Conservation (phyloP, 371 early-diverging fungal genomes). For the Rhizopus sp. region DNA sequence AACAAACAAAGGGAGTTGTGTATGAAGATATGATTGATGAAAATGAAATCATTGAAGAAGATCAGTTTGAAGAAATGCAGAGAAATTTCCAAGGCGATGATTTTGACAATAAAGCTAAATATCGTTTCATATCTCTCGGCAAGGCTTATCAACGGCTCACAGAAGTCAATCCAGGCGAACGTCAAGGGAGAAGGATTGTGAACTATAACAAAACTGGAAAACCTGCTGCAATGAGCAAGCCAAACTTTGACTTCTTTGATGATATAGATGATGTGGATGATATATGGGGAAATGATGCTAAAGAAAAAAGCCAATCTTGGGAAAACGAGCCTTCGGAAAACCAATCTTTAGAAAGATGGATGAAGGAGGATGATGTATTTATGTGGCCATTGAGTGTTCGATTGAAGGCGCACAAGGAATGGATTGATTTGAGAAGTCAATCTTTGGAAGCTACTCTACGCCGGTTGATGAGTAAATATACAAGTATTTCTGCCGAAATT, state of each 20-base stretch:
- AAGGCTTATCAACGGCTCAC: constrained; percentile 24
- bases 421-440: constrained; percentile 48
- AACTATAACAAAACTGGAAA: constrained; percentile 39
- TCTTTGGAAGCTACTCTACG: constrained; percentile 31
- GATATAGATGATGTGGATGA: constrained; percentile 19
- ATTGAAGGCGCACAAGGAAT: constrained; percentile 53
- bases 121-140: constrained; percentile 42
- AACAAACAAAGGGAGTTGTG: constrained; percentile 33
- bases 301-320: neutral
- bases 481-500: constrained; percentile 45
- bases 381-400: constrained; percentile 58
- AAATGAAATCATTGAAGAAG: constrained; percentile 55
- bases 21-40: constrained; percentile 46
- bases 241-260: constrained; percentile 35
- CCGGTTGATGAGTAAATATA: constrained; percentile 36
- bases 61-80: constrained; percentile 48
- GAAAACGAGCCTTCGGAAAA: neutral
- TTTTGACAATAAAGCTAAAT: constrained; percentile 26
- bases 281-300: constrained; percentile 1
- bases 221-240: constrained; percentile 1
- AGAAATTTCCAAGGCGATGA: constrained; percentile 49
- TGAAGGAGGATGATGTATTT: constrained; percentile 52
- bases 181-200: constrained; percentile 25
- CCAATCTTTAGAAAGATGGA: constrained; percentile 40
- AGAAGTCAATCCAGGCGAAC: constrained; percentile 16